Conservation (phyloP, 2,329 filamentous ascomycete species). For the Beauveria sp. region DNA sequence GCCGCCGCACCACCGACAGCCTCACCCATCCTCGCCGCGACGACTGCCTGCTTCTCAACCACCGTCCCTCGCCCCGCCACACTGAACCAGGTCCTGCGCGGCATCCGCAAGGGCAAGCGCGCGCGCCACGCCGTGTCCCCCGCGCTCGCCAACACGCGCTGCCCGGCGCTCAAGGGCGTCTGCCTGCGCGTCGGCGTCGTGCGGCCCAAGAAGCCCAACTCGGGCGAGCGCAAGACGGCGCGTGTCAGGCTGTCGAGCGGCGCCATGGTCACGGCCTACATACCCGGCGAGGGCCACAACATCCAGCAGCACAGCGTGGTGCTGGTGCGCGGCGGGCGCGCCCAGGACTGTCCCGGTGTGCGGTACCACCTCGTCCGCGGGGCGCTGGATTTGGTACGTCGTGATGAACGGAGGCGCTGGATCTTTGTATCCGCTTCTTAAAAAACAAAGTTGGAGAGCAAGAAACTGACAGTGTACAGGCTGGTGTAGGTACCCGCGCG, state of each 20-base stretch:
- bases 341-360: conserved; percentile 97
- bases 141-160: conserved; percentile 59
- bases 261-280: conserved; percentile 84
- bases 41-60: conserved; percentile 42
- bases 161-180: conserved; percentile 88
- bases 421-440: neutral
- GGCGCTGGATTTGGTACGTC: conserved; percentile 79
- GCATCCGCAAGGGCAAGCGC: conserved; percentile 70
- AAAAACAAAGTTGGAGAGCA: neutral
- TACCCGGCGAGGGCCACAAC: conserved; percentile 96
- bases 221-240: conserved; percentile 90
- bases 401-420: too few species aligned
- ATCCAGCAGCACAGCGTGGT: conserved; percentile 99
- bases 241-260: conserved; percentile 84
- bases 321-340: conserved; percentile 83
- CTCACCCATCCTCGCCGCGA: conserved; percentile 26
- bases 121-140: conserved; percentile 85
- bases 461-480: conserved; percentile 42
- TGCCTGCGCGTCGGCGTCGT: conserved; percentile 90
- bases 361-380: conserved; percentile 90
- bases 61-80: conserved; percentile 53
- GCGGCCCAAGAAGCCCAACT: conserved; percentile 98
- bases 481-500: conserved; percentile 78
- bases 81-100: conserved; percentile 66
- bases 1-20: conserved; percentile 13